A percentile compares a stretch with the other conserved stretches of the same genome.
phyloP scores from a whole-genome alignment of 2,329 filamentous ascomycete species.

The Penicillium olsonii region DNA sequence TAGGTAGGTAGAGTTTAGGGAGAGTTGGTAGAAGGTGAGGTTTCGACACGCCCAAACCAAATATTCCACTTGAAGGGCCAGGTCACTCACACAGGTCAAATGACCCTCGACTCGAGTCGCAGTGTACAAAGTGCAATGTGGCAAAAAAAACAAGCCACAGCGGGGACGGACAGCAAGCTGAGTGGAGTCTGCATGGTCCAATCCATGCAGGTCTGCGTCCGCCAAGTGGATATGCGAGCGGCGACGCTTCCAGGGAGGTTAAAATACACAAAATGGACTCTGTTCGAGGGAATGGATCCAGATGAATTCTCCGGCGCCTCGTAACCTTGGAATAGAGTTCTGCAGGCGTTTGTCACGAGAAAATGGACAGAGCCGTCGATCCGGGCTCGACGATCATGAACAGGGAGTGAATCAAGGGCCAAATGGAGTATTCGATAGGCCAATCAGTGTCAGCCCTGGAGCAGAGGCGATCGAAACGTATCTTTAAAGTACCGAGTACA shows the following conservation, averaged over 20 bases:
- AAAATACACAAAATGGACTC: not conserved
- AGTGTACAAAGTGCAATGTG: not conserved
- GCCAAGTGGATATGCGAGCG: not conserved
- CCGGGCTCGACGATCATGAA: no score
- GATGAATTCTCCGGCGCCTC: slow-evolving; percentile 1
- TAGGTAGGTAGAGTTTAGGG: no score
- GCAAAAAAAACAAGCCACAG: not conserved
- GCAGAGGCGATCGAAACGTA: no score
- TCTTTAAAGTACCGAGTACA: no score
- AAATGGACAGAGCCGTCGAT: not conserved
- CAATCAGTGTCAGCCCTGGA: no score
- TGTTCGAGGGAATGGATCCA: not conserved
- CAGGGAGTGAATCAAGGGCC: no score
- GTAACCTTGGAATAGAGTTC: not conserved
- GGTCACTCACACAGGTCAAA: no score
- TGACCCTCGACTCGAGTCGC: not conserved
- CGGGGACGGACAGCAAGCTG: not conserved
- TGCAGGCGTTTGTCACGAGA: no score
- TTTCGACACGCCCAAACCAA: not conserved
- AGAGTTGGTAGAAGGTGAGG: no score
- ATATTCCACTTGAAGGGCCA: no score
- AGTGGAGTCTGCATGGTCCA: not conserved
- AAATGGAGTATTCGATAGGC: no score
- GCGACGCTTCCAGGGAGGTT: not conserved
- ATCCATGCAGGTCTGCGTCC: not conserved